Conservation (phyloP, 495 filamentous ascomycete genomes). For the Penicilliopsis zonata region DNA sequence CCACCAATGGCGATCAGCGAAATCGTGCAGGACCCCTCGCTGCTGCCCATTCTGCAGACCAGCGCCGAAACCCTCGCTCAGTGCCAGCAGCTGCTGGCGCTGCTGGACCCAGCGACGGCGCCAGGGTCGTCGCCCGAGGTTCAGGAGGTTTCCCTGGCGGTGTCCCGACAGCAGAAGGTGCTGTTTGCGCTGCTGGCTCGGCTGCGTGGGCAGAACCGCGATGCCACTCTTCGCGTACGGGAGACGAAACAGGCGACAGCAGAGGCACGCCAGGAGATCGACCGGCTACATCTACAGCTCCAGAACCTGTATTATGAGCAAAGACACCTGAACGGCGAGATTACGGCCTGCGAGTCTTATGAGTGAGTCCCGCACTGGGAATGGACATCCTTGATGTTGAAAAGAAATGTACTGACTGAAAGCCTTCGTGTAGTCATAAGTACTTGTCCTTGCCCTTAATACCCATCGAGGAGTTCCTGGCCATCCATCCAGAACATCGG, state of each 20-base stretch:
- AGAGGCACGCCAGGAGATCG: slow-evolving; percentile 81
- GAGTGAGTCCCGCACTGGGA: slow-evolving; percentile 51
- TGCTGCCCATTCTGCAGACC: slow-evolving; percentile 58
- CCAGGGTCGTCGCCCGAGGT: slow-evolving; percentile 22
- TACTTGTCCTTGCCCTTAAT: slow-evolving; percentile 80
- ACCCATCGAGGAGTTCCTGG: slow-evolving; percentile 70
- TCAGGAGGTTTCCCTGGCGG: slow-evolving; percentile 43
- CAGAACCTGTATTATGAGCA: slow-evolving; percentile 98
- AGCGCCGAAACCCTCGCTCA: slow-evolving; percentile 59
- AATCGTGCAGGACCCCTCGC: slow-evolving; percentile 57
- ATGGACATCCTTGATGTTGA: too few relatives aligned
- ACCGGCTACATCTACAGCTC: slow-evolving; percentile 79
- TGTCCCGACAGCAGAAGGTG: slow-evolving; percentile 67
- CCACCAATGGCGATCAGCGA: slow-evolving; percentile 39
- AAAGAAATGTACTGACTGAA: slow-evolving; percentile 1
- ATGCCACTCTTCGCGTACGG: slow-evolving; percentile 66
- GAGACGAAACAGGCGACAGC: slow-evolving; percentile 79
- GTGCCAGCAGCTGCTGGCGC: slow-evolving; percentile 58
- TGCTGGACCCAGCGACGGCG: slow-evolving; percentile 36
- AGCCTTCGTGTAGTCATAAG: slow-evolving; percentile 52
- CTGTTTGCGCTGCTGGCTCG: slow-evolving; percentile 70
- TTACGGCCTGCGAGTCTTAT: slow-evolving; percentile 79
- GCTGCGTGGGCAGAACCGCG: slow-evolving; percentile 70
- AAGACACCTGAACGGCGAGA: slow-evolving; percentile 79
- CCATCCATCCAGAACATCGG: slow-evolving; percentile 60